phyloP scores from a whole-genome alignment of 2,329 filamentous ascomycete species.

The Cladophialophora carrionii region DNA sequence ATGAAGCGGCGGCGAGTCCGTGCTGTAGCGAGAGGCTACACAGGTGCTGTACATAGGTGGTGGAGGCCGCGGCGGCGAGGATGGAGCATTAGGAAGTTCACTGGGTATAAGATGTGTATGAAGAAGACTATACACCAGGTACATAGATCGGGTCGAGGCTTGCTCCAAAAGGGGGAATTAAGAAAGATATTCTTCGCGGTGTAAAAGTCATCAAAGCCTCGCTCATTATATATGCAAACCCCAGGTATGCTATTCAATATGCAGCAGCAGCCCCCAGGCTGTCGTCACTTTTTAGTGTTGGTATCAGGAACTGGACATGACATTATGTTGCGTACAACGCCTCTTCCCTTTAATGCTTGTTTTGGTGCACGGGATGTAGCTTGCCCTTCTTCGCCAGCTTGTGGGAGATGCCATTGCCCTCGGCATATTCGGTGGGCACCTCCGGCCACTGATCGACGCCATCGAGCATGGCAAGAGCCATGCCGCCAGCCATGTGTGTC shows the following conservation, averaged over 20 bases:
- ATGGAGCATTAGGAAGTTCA: too few relatives aligned
- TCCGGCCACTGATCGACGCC: conserved; percentile 44
- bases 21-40: too few relatives aligned
- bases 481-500: conserved; percentile 59
- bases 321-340: conserved; percentile 10
- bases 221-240: conserved; percentile 9
- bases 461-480: conserved; percentile 57
- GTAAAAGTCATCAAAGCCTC: not conserved
- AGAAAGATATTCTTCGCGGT: not conserved
- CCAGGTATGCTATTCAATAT: not conserved
- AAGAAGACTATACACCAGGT: conserved; percentile 11
- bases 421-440: conserved; percentile 37
- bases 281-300: not conserved
- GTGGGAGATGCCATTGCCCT: conserved; percentile 28
- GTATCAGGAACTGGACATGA: not conserved
- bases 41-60: too few relatives aligned
- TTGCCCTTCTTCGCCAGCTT: conserved; percentile 34
- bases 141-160: not conserved
- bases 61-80: too few relatives aligned
- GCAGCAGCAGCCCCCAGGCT: not conserved
- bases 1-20: too few relatives aligned
- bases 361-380: conserved; percentile 19
- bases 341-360: not conserved
- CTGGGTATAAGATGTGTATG: too few relatives aligned
- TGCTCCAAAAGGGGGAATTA: not conserved